These are phyloP conservation scores for Termitomyces sp. DNA, from an alignment of 768 basidiomycete species.

Conservation along the genomic window DNA sequence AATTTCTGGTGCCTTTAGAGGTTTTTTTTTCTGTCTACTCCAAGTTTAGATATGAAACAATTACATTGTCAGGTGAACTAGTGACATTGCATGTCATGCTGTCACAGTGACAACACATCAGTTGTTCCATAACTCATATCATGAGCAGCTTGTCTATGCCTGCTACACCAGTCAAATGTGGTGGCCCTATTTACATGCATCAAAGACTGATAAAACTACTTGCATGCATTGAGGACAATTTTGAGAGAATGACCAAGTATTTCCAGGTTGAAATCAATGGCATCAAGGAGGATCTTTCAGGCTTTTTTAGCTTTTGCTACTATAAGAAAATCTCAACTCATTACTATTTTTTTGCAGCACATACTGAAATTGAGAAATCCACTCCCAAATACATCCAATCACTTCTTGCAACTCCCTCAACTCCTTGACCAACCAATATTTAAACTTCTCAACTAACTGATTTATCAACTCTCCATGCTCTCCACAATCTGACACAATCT, in stretches of 20 bases:
- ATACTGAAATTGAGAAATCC: not conserved
- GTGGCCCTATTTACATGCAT: not conserved
- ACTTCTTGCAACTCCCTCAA: not conserved
- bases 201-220: not conserved
- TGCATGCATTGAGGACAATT: not conserved
- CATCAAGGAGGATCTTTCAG: not conserved
- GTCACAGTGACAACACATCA: no score
- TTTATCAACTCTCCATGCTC: no score
- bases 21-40: no score
- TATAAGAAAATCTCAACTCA: not conserved
- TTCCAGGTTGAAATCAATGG: not conserved
- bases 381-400: not conserved
- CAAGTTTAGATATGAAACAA: no score
- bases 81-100: no score
- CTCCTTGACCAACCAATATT: no score
- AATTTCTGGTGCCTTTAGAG: no score
- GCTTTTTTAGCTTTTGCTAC: not conserved
- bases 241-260: not conserved
- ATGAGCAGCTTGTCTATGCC: not conserved
- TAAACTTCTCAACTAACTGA: no score
- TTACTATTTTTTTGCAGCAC: not conserved
- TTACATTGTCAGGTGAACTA: no score
- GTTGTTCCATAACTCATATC: no score
- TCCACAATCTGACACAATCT: no score
- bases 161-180: not conserved